Base-by-base conservation (phyloP, 495 filamentous ascomycete species). In the Letharia columbiana region DNA sequence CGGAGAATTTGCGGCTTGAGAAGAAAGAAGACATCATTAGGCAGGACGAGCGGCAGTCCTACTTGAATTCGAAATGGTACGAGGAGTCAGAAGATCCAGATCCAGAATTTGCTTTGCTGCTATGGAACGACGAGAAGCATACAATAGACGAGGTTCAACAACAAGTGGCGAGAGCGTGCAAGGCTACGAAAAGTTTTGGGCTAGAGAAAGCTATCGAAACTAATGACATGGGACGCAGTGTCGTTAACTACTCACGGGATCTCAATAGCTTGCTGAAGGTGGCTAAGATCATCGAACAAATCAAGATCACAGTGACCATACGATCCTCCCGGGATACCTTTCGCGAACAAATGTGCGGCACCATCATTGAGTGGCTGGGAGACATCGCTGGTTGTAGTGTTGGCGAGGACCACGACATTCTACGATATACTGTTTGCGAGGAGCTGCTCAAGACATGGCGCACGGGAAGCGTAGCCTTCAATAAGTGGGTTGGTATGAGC, bases 121-220 rank as follows among this genome's bases (percentile, higher is more conserved):
- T 98, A 11, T 98, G 94, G 94, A 98, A 98, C 70, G 94, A 98
- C 67, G 94, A 98, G 75, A 98, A 98, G 77, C 94, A 98, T 73
- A 98, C 94, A 0, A 87, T 97, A 61, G 80, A 83, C n/a, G 94
- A 98, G 74, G 92, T 98, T 13, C 78, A 87, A 65, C 83, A 92
- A 42, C 92, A 96, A 74, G 91, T 98, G 20, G 88, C 89, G 5
- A 84, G 95, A 63, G 95, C 94, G 61, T 98, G 95, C 81, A 88
- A 86, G 68, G 83, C 87, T 66, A 79, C 84, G 13, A 77, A 80
- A 63, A 78, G 76, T 18, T 92, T 90, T 65, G 93, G 91, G 2
- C 73, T 84, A 20, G 78, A 82, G n/a, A 85, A 86, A 66, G 94
- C 95, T 4, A 83, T 89, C 67, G 94, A 98, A 74, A 91, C 91